These are phyloP conservation scores for Hymenoscyphus repandus DNA, from an alignment of 2,329 filamentous ascomycete species.

Conservation along the genomic window DNA sequence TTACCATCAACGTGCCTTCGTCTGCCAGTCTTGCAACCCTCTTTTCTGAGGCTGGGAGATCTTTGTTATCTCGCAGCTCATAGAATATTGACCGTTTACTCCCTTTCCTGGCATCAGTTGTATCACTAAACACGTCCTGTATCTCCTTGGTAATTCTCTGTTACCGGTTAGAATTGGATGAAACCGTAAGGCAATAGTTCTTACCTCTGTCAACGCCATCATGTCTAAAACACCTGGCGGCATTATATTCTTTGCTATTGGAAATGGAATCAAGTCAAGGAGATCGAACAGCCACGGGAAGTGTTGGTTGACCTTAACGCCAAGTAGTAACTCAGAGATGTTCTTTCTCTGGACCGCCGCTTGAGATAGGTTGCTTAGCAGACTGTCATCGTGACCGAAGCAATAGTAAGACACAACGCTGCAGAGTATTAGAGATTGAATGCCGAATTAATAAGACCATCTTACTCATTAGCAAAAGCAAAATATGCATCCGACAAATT, in stretches of 20 bases:
- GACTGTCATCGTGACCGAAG: constrained; percentile 1
- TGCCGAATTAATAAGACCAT: background rate
- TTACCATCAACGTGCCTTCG: background rate
- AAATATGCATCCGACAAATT: constrained; percentile 4
- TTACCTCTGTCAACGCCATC: background rate
- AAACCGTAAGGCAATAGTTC: too few relatives aligned
- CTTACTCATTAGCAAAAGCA: constrained; percentile 5
- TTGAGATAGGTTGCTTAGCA: background rate
- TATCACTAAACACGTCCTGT: background rate
- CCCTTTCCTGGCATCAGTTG: background rate
- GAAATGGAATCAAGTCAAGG: constrained; percentile 1
- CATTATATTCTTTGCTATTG: background rate
- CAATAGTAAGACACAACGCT: constrained; percentile 6
- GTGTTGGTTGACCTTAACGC: background rate
- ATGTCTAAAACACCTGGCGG: background rate
- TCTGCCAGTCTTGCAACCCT: background rate
- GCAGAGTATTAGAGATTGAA: background rate
- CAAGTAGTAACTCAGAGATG: background rate
- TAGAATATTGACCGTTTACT: constrained; percentile 1
- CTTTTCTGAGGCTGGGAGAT: constrained; percentile 2
- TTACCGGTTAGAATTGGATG: too few relatives aligned
- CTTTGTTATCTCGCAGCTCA: background rate
- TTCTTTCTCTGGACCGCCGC: background rate
- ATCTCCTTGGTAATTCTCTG: constrained; percentile 3
- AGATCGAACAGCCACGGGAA: constrained; percentile 2